Conservation (phyloP, 306 rosid genomes). For the Prunus mongolica region DNA sequence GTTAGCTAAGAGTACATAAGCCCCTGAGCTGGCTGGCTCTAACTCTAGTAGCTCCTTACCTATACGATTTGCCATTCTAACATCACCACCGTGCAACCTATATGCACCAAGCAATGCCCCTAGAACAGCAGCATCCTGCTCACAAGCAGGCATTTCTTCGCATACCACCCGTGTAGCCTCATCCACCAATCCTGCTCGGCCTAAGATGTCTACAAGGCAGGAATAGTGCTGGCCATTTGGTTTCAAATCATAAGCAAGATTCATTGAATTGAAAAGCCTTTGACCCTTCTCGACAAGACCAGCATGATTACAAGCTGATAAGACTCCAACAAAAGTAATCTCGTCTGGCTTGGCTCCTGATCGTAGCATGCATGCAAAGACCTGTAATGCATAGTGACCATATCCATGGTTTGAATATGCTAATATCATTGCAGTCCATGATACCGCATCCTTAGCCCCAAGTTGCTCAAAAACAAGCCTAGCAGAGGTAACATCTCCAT, state of each 20-base stretch:
- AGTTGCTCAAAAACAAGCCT: constrained; percentile 38
- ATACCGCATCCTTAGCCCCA: constrained; percentile 32
- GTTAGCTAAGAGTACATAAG: constrained; percentile 37
- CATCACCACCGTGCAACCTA: constrained; percentile 37
- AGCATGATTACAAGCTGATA: constrained; percentile 46
- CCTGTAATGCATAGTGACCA: constrained; percentile 40
- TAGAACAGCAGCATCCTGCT: constrained; percentile 42
- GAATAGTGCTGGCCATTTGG: constrained; percentile 38
- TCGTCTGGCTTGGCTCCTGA: constrained; percentile 37
- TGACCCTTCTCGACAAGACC: constrained; percentile 46
- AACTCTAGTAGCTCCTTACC: constrained; percentile 34
- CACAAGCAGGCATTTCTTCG: constrained; percentile 29
- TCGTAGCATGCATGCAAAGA: constrained; percentile 35
- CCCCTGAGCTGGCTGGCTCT: constrained; percentile 35
- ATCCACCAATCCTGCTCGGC: constrained; percentile 38
- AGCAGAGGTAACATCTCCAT: constrained; percentile 39
- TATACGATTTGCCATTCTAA: constrained; percentile 24
- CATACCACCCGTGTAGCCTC: constrained; percentile 34
- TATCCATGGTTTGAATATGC: constrained; percentile 42
- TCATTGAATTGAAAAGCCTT: constrained; percentile 40
- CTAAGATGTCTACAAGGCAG: constrained; percentile 41
- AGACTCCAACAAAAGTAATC: constrained; percentile 43
- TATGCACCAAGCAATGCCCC: constrained; percentile 49
- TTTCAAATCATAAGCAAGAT: constrained; percentile 23
- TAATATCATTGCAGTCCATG: constrained; percentile 46